phyloP scores from a whole-genome alignment of 202 grass and related monocot genomes.

The Bolboschoenoplectus hybrid region DNA sequence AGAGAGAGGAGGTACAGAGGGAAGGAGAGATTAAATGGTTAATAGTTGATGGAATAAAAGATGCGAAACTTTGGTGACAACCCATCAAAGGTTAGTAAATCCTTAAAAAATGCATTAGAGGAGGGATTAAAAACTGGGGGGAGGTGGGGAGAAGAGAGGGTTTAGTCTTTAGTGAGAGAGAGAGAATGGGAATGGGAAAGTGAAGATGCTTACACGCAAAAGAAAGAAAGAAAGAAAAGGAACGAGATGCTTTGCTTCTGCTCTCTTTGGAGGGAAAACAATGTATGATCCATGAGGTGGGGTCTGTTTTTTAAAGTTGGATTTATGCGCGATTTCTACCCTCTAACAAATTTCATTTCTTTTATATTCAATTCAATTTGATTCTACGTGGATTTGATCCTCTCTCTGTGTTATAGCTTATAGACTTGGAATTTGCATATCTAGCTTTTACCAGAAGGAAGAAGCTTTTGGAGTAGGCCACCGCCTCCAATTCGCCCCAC shows the following conservation, averaged over 20 bases:
- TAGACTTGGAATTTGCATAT: conserved; percentile 21
- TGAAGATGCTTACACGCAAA: conserved; percentile 66
- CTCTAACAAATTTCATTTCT: background rate
- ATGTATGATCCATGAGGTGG: conserved; percentile 15
- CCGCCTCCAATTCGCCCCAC: conserved; percentile 30
- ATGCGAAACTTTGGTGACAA: conserved; percentile 38
- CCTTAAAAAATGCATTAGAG: conserved; percentile 38
- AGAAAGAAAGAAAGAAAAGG: conserved; percentile 28
- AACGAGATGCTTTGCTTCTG: conserved; percentile 82
- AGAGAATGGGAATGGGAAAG: conserved; percentile 22
- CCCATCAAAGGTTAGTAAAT: conserved; percentile 36
- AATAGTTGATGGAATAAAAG: conserved; percentile 26
- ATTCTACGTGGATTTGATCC: conserved; percentile 33
- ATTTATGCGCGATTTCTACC: conserved; percentile 20
- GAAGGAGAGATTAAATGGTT: background rate
- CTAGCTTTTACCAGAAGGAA: background rate
- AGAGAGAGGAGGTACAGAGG: conserved; percentile 31
- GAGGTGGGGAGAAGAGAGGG: background rate
- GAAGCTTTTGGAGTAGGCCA: conserved; percentile 41
- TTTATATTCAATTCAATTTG: too few species aligned
- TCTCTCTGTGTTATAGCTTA: background rate
- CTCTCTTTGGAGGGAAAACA: conserved; percentile 57
- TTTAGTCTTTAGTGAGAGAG: background rate
- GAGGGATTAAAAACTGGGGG: conserved; percentile 20
- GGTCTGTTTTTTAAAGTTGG: conserved; percentile 31